These are phyloP conservation scores for Fomitopsis serialis DNA, from an alignment of 768 basidiomycete genomes.

Conservation along the genomic window DNA sequence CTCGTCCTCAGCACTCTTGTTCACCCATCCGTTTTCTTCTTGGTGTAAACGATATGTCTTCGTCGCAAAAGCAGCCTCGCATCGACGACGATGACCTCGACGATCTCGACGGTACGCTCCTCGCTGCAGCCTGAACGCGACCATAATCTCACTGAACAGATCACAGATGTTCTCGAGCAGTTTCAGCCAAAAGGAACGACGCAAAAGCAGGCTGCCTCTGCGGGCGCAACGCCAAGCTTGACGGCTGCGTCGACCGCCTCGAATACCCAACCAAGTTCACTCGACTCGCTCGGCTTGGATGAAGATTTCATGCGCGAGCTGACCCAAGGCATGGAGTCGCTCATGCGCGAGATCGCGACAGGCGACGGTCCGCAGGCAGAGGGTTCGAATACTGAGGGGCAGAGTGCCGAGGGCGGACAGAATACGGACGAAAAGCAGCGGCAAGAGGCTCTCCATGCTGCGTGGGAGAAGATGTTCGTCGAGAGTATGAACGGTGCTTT, in stretches of 20 bases:
- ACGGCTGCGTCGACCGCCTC: constrained; percentile 13
- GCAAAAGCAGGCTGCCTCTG: constrained; percentile 1
- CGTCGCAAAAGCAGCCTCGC: not conserved
- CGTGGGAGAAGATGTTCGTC: constrained; percentile 70
- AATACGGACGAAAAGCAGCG: constrained; percentile 25
- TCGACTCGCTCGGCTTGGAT: constrained; percentile 16
- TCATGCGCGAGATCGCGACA: constrained; percentile 34
- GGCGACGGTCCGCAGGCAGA: constrained; percentile 14
- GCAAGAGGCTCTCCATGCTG: constrained; percentile 42
- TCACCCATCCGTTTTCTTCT: too few species aligned
- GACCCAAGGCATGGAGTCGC: constrained; percentile 37
- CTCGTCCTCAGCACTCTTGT: too few species aligned
- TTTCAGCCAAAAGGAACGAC: constrained; percentile 26
- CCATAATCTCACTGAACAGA: constrained; percentile 6
- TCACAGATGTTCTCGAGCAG: constrained; percentile 43
- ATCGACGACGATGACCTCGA: constrained; percentile 53
- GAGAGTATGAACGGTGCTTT: constrained; percentile 49
- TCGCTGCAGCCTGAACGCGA: not conserved
- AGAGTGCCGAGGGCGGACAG: constrained; percentile 4
- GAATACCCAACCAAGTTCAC: constrained; percentile 4
- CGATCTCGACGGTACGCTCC: constrained; percentile 53
- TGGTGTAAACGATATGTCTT: too few species aligned
- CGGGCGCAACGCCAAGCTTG: constrained; percentile 9
- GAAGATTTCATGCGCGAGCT: constrained; percentile 36
- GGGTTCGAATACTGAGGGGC: constrained; percentile 4